Evolutionary conservation across 768 basidiomycete species (phyloP), one percentile per base, ranked within the genome.

Genomic region (Tylopilus intermedius): DNA sequence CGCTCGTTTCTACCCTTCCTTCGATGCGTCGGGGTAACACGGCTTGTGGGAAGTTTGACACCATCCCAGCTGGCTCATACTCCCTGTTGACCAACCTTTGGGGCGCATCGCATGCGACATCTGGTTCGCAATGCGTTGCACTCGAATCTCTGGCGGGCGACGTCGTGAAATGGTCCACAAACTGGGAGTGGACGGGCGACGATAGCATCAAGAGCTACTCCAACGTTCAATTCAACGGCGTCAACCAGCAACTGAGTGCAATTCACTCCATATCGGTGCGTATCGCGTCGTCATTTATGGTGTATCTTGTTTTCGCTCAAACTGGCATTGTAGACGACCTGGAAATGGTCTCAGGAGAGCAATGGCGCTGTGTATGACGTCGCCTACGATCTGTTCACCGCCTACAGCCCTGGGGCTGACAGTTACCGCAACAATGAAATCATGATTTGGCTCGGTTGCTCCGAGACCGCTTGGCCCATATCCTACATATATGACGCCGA

Each of bases 361-460:
- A 75, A 71, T 5, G 64, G 62, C 1, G 66, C 80, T 51, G 76
- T 80, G 24, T 76, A 79, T 0, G 74, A 86, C 51, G 74, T 83
- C 26, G 80, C 83, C 6, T 86, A 75, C 53, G 84, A 86, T 56
- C 54, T 86, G 1, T 87, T 86, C 72, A 86, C 83, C 0, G 78
- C 83, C 2, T 60, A 59, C 54, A 69, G 70, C 5, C 39, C 79
- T 33, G 77, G 77, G 1, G 83, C 83, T 30, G 65, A 72, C 37
- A 74, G 29, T 9, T 9, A 30, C 7, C 74, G 48, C 54, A 58
- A 30, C 59, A 70, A 55, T 30, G 76, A 78, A 55, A 73, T 84
- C 58, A 86, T 86, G 84, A 66, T 86, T 54, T 85, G 84, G 84
- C 75, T 84, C 13, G 82, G 74, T 1, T 80, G 77, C 59, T 74